Base-by-base conservation (phyloP, 352 stramenopile species). In the Globisporangium okanoganense region DNA sequence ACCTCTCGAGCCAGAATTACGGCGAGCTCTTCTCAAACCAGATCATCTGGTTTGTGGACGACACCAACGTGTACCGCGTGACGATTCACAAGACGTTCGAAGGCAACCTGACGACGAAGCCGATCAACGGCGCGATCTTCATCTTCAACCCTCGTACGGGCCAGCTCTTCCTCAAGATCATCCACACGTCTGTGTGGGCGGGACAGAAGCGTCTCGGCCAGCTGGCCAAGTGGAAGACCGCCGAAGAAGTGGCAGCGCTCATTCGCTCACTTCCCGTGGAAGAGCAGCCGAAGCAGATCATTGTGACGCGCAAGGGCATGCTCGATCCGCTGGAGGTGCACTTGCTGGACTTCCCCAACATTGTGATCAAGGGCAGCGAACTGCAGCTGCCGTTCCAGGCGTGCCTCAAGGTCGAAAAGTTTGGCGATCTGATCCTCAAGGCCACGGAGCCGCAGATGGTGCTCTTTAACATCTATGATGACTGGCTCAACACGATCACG, bases 31-130 rank as follows among this genome's bases (percentile, higher is more conserved):
- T 99, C 79, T 99, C 91, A 25, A 99, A 99, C 73, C 97, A 99
- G 78, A 99, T 99, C 60, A 99, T 99, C 85, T 99, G 97, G 97
- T 99, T 99, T 77, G 97, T 99, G 10, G 98, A 99, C 69, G 98
- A 99, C 70, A 99, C 96, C 35, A 99, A 99, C 72, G 97, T 99
- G 53, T 96, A 96, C 71, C 95, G 98, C 57, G 97, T 99, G 50
- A 99, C 97, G 40, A 99, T 99, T 66, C 98, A 99, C 87, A 99
- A 99, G 83, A 99, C 97, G 4, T 99, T 99, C 64, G 97, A 99
- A 71, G 97, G 97, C 47, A 99, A 99, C 80, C 78, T 99, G 64
- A 99, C 96, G 44, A 99, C 97, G 13, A 99, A 99, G 79, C 97
- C 97, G 29, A 99, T 99, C 82, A 99, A 99, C 80, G 98, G 97